Evolutionary conservation across 805 yeast genomes (phyloP), one percentile per base, ranked within the genome.

Genomic region (Ascoidea rubescens): DNA sequence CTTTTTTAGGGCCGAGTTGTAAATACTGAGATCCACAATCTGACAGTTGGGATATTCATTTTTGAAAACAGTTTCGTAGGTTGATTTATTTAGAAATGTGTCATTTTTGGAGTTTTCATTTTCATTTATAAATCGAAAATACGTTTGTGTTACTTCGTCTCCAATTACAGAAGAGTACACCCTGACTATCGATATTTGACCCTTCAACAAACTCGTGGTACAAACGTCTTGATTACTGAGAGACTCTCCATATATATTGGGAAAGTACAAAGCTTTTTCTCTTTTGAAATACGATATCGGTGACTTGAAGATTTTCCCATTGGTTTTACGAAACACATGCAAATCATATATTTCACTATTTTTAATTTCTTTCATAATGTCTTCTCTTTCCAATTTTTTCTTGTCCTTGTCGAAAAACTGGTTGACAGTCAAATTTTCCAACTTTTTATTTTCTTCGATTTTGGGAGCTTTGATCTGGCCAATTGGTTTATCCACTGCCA

Each of bases 241-340:
- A 1, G 81, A 72, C 28, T 71, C 72, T 0, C 82, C 91, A 31
- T 67, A 63, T 54, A 91, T 71, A 61, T 89, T 89, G 7, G 98
- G 96, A 68, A 93, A 87, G 63, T 79, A 93, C 48, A 79, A 67
- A 0, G 97, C 73, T 60, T 77, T 83, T 5, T 85, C 90, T 10
- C 71, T 67, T 54, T 77, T 78, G 76, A 91, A 90, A 59, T 77
- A 83, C 1, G 89, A 78, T n/a, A 77, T 71, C 1, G 98, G 98
- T 0, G 96, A 78, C 16, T 75, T 70, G 69, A 89, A 93, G 56
- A 90, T 72, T 67, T 89, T 88, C 30, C 98, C 99, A 45, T 80
- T 77, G 2, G 91, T 86, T 58, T 82, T 83, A 49, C 82, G 71
- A 61, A 79, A 82, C 2, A 77, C 73, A 59, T 78, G 77, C 61